Base-by-base conservation (phyloP, 208 protist genomes). In the Angomonas deanei region DNA sequence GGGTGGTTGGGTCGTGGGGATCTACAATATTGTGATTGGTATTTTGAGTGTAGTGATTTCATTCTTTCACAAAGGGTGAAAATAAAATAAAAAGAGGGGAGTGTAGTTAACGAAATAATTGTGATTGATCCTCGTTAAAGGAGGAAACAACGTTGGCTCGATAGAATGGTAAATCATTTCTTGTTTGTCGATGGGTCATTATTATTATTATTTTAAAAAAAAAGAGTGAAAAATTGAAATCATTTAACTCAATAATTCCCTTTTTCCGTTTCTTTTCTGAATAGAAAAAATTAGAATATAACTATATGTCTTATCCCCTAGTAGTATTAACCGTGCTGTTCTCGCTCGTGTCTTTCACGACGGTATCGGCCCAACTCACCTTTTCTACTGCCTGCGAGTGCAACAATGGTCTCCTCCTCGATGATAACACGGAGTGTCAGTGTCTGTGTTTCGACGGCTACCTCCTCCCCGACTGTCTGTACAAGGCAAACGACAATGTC, bases 1-100 rank as follows among this genome's bases (percentile, higher is more conserved):
- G 1, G 81, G 72, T 4, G 80, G 80, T 0, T 89, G 76, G 77
- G 34, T 90, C 1, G 68, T 90, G 0, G 86, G 82, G 8, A 71
- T 78, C 3, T 86, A 77, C 49, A 68, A 86, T 27, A 65, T 93
- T 31, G 76, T 69, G 0, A 32, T 88, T 2, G 80, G 82, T 17
- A 59, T 82, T 2, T n/a, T 88, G 32, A 86, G 82, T 60, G 31
- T 90, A 0, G n/a, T 72, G 23, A 54, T 42, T 15, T 8, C 36
- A n/a, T 70, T 0, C 46, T 42, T n/a, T 84, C 24, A 24, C n/a
- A 53, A 53, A 53, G 19, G 23, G 47, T 23, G 47, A n/a, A 24
- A 53, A 24, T 26, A 15, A 28, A 49, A 28, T 5, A 36, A 33
- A 70, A 11, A 30, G 28, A 49, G 33, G n/a, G 31, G 42, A 66